These are phyloP conservation scores for Cornus controversa DNA, from an alignment of 148 eudicot genomes.

Conservation along the genomic window DNA sequence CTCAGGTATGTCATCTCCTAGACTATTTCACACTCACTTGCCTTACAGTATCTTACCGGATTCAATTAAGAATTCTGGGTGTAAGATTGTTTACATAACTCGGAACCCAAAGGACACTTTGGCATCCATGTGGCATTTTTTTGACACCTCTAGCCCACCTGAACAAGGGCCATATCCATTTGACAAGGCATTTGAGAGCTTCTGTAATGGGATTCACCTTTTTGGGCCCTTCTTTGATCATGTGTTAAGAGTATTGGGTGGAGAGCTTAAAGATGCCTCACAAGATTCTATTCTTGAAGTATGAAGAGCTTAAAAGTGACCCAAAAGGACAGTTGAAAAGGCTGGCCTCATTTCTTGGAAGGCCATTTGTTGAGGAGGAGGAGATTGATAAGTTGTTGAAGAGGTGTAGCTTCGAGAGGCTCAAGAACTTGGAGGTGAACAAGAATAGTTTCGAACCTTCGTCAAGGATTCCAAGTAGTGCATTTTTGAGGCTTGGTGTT, in stretches of 20 bases:
- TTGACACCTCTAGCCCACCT: not conserved
- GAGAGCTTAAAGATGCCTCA: conserved; percentile 19
- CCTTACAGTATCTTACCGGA: conserved; percentile 5
- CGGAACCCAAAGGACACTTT: conserved; percentile 12
- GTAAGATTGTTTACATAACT: conserved; percentile 19
- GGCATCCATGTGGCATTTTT: conserved; percentile 14
- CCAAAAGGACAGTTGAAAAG: conserved; percentile 7
- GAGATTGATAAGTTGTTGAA: not conserved
- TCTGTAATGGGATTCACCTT: conserved; percentile 15
- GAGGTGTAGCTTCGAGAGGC: conserved; percentile 10
- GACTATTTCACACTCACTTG: conserved; percentile 2
- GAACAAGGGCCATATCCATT: conserved; percentile 5
- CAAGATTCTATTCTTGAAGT: no score
- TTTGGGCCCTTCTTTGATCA: conserved; percentile 11
- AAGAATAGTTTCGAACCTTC: not conserved
- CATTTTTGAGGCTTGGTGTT: not conserved
- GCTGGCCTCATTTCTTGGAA: conserved; percentile 21
- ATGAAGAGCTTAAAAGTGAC: no score
- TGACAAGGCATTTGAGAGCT: conserved; percentile 16
- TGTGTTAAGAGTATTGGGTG: conserved; percentile 12
- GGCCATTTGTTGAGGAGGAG: conserved; percentile 15
- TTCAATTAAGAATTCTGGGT: conserved; percentile 8
- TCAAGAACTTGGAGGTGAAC: not conserved
- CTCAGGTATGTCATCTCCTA: not conserved
- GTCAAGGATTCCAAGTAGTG: not conserved